Evolutionary conservation across 805 yeast species (phyloP).

Genomic region (Starmerella khaoyaiensis): DNA sequence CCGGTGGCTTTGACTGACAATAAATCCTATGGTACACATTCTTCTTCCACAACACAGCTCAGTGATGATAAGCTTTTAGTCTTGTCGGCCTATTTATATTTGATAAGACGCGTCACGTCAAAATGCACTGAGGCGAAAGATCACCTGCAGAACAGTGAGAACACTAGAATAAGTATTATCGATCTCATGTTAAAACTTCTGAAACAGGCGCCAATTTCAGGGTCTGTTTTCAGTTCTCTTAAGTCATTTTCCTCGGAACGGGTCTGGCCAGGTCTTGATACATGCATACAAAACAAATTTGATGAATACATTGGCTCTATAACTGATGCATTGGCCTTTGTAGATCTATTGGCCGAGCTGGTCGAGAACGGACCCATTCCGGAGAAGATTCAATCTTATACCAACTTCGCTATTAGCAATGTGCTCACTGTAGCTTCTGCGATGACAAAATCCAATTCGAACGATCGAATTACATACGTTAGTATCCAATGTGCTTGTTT

Average conservation of each 20-base stretch:
- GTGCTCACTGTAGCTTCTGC: too few species aligned
- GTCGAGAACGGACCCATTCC: neutral
- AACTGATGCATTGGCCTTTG: slow-evolving; percentile 50
- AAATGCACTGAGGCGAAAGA: slow-evolving; percentile 24
- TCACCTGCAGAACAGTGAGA: neutral
- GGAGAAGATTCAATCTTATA: slow-evolving; percentile 1
- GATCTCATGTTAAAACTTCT: slow-evolving; percentile 36
- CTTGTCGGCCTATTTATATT: slow-evolving; percentile 57
- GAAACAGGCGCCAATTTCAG: slow-evolving; percentile 36
- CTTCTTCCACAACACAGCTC: neutral
- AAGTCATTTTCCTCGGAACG: slow-evolving; percentile 22
- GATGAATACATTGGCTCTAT: slow-evolving; percentile 37
- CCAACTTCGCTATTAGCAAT: too few species aligned
- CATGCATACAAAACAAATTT: slow-evolving; percentile 26
- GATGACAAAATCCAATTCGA: too few species aligned
- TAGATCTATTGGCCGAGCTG: slow-evolving; percentile 39
- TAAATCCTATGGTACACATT: neutral
- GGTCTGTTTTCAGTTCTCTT: slow-evolving; percentile 45
- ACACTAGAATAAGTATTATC: slow-evolving; percentile 17
- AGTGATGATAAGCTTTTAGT: slow-evolving; percentile 63
- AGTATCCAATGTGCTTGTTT: slow-evolving; percentile 43
- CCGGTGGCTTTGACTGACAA: neutral
- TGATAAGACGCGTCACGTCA: slow-evolving; percentile 43
- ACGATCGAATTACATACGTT: slow-evolving; percentile 25
- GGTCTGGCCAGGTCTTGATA: slow-evolving; percentile 15